Evolutionary conservation across 1,284 basidiomycete genomes (phyloP).

Genomic region (Boletus calvinii): DNA sequence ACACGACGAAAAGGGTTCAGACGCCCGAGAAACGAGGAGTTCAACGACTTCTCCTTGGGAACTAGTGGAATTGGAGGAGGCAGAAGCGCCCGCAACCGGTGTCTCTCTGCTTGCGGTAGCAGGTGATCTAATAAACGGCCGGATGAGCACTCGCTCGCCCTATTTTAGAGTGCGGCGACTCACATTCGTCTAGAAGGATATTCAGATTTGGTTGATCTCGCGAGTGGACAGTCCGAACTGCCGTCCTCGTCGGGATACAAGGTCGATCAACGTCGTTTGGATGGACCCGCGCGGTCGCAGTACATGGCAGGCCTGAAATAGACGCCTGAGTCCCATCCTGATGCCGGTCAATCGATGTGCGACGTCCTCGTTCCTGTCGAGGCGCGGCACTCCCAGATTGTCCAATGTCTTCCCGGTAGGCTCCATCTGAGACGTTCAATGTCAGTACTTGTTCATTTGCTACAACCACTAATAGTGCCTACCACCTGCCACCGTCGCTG

Average conservation of each 20-base stretch:
- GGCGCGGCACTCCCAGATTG: background rate
- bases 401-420: background rate
- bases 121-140: conserved; percentile 8
- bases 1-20: conserved; percentile 14
- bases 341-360: background rate
- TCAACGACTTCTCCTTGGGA: conserved; percentile 6
- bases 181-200: background rate
- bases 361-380: conserved; percentile 1
- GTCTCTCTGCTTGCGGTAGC: background rate
- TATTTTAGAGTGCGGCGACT: background rate
- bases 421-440: conserved; percentile 7
- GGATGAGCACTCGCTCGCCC: background rate
- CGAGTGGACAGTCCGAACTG: background rate
- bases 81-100: background rate
- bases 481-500: conserved; percentile 5
- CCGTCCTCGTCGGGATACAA: background rate
- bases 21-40: conserved; percentile 5
- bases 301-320: background rate
- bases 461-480: background rate
- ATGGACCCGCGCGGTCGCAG: background rate
- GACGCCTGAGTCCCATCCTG: background rate
- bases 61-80: background rate
- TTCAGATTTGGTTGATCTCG: background rate
- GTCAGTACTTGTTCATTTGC: conserved; percentile 1
- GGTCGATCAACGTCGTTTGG: background rate